Base-by-base conservation (phyloP, 192 early-diverging fungal genomes). In the Hyaloraphidium curvatum region DNA sequence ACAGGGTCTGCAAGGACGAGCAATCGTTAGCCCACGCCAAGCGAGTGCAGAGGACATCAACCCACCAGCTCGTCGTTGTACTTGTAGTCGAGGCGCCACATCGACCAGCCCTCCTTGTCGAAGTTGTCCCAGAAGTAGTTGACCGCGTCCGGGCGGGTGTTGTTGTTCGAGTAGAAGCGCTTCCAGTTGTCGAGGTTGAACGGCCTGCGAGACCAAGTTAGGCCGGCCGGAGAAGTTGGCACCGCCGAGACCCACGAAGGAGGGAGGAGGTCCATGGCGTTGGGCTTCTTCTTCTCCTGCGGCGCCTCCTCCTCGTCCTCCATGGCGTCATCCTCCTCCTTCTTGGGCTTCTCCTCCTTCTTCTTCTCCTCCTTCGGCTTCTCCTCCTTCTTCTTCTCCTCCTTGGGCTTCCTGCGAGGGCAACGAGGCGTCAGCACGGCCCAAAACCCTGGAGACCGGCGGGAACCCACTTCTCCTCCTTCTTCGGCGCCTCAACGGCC, bases 111-210 rank as follows among this genome's bases (percentile, higher is more conserved):
- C 39, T 81, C 65, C 31, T 82, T 61, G 65, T 95, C 89, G 59
- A 64, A 82, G 69, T 92, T 68, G 72, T 86, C 68, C 91, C 91
- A 95, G 70, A 95, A 86, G 84, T 85, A 95, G 67, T 91, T 71
- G 64, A 83, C 70, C 58, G 91, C 91, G 39, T 69, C 75, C 48
- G 82, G 81, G 58, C 71, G 68, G 61, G 87, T 87, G 50, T 89
- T 79, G 72, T 91, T 88, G 83, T 95, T 95, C 51, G 89, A 92
- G 80, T 95, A 95, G 70, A 86, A 80, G 54, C 89, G 82, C 77
- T 95, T 95, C 89, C 91, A 95, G 58, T 83, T 81, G 55, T 95
- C 89, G 41, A 95, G 62, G 59, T 74, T 67, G 70, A 95, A 82
- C 56, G 70, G 61, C 59, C 50, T 55, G 39, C 23, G 29, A 31